phyloP scores from a whole-genome alignment of 768 basidiomycete species.

The Gelatoporia subvermispora region DNA sequence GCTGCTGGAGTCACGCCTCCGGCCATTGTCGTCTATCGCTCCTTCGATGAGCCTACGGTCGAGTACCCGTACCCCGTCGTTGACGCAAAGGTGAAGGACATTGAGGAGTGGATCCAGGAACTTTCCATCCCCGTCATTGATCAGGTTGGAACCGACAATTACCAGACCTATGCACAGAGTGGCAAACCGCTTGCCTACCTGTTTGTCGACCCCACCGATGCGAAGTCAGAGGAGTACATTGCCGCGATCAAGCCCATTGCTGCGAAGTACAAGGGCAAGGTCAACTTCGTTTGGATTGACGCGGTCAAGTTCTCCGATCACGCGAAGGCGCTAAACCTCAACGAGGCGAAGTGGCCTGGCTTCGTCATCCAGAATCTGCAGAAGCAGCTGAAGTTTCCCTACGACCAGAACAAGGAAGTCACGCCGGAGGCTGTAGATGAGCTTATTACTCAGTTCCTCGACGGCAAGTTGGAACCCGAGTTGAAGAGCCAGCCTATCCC shows the following conservation, averaged over 20 bases:
- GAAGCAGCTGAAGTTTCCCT: slow-evolving; percentile 86
- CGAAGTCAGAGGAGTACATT: slow-evolving; percentile 59
- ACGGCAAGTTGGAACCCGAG: slow-evolving; percentile 70
- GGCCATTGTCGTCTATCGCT: slow-evolving; percentile 86
- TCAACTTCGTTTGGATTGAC: slow-evolving; percentile 99
- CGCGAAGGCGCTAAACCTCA: slow-evolving; percentile 88
- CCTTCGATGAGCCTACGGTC: slow-evolving; percentile 78
- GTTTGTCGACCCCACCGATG: slow-evolving; percentile 79
- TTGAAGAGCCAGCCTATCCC: slow-evolving; percentile 92
- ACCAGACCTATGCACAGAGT: slow-evolving; percentile 75
- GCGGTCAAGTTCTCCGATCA: slow-evolving; percentile 93
- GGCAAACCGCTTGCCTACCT: slow-evolving; percentile 89
- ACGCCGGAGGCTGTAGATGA: slow-evolving; percentile 50
- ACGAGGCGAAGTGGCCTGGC: slow-evolving; percentile 82
- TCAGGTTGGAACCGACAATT: slow-evolving; percentile 94
- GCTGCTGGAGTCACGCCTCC: slow-evolving; percentile 76
- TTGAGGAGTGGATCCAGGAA: slow-evolving; percentile 75
- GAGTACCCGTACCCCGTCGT: slow-evolving; percentile 61
- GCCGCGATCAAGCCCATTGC: slow-evolving; percentile 73
- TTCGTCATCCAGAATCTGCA: slow-evolving; percentile 89
- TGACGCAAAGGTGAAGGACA: slow-evolving; percentile 51
- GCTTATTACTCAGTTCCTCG: slow-evolving; percentile 61
- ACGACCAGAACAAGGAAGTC: slow-evolving; percentile 62
- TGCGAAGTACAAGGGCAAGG: slow-evolving; percentile 70
- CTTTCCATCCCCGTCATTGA: slow-evolving; percentile 86